Percentiles rank a stretch among this genome's conserved stretches.
Evolutionary conservation across 2,329 filamentous ascomycete genomes (phyloP).

Genomic region (Verticillium zaregamsianum): DNA sequence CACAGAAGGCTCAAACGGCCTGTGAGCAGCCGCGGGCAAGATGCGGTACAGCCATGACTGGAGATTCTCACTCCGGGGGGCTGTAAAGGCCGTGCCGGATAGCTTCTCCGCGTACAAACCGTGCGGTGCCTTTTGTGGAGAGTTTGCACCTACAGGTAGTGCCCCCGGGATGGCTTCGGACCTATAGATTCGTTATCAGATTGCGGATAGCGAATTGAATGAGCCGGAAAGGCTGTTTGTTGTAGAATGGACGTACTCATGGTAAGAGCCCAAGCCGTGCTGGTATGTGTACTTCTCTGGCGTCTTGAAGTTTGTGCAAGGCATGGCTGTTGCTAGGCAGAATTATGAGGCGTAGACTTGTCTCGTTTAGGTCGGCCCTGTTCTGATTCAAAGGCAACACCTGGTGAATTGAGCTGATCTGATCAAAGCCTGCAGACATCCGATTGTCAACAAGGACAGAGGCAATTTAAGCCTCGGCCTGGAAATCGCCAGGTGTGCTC

Average conservation of each 20-base stretch:
- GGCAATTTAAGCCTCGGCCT: no score
- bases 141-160: slow-evolving; percentile 63
- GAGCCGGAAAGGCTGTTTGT: neutral
- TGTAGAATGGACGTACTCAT: slow-evolving; percentile 48
- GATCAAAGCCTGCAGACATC: no score
- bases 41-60: slow-evolving; percentile 60
- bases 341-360: no score
- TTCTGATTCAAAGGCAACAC: no score
- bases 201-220: no score
- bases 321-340: slow-evolving; percentile 24
- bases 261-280: slow-evolving; percentile 65
- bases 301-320: slow-evolving; percentile 26
- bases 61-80: slow-evolving; percentile 52
- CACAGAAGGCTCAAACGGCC: slow-evolving; percentile 21
- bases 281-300: slow-evolving; percentile 55
- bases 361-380: no score
- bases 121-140: slow-evolving; percentile 64
- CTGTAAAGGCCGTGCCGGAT: slow-evolving; percentile 57
- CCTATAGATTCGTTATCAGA: slow-evolving; percentile 30
- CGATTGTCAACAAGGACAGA: no score
- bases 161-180: slow-evolving; percentile 64
- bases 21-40: slow-evolving; percentile 50
- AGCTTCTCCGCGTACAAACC: slow-evolving; percentile 68
- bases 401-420: no score
- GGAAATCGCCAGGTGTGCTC: no score